Evolutionary conservation across 78 protist species (phyloP).

Genomic region (Planoprotostelium fungivorum): DNA sequence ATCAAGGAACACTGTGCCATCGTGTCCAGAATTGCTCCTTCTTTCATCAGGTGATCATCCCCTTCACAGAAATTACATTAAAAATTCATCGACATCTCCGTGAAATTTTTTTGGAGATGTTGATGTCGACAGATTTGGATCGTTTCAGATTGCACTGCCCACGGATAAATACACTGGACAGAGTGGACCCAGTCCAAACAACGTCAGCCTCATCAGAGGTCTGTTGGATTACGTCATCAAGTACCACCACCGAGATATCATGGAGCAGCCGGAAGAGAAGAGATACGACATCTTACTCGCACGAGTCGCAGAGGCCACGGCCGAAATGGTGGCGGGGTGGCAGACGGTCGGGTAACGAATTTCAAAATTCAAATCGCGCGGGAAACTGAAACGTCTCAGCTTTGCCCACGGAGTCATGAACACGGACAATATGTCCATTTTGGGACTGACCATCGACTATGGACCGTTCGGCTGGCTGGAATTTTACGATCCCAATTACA

Average conservation of each 20-base stretch:
- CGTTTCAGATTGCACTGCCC: constrained; percentile 52
- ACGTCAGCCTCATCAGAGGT: background rate
- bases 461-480: constrained; percentile 86
- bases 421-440: constrained; percentile 69
- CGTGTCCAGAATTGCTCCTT: constrained; percentile 66
- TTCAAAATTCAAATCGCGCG: too few relatives aligned
- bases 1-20: constrained; percentile 61
- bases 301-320: constrained; percentile 43
- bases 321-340: constrained; percentile 70
- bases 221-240: constrained; percentile 7
- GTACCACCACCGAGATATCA: constrained; percentile 5
- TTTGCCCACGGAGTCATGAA: constrained; percentile 74
- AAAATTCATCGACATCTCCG: too few relatives aligned
- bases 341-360: constrained; percentile 55
- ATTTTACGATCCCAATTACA: background rate
- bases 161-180: constrained; percentile 1
- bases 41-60: constrained; percentile 54
- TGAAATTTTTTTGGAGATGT: too few relatives aligned
- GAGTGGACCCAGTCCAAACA: constrained; percentile 6
- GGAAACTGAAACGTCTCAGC: background rate
- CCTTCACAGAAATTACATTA: too few relatives aligned
- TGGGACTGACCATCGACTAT: constrained; percentile 82
- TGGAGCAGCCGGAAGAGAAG: background rate
- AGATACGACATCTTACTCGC: background rate
- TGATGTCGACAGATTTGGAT: constrained; percentile 62